phyloP scores from a whole-genome alignment of 257 asterid genomes.

The Scutellaria minor region DNA sequence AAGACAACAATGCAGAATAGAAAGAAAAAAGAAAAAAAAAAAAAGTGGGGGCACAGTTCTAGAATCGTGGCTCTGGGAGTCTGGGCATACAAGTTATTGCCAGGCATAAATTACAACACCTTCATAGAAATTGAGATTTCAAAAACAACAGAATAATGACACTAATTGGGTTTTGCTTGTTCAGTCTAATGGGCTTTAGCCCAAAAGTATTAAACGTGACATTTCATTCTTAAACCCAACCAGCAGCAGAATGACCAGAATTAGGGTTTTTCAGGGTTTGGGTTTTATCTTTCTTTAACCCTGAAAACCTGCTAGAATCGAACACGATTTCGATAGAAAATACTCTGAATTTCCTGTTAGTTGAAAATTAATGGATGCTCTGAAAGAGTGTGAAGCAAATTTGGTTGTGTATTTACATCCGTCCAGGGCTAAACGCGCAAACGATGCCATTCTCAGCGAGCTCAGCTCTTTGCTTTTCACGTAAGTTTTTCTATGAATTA shows the following conservation, averaged over 20 bases:
- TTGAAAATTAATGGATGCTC: slow-evolving; percentile 58
- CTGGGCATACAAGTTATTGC: no score
- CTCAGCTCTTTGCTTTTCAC: slow-evolving; percentile 79
- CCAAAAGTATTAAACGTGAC: no score
- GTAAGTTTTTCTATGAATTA: slow-evolving; percentile 37
- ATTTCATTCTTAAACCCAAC: background rate
- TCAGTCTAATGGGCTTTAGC: no score
- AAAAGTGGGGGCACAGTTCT: no score
- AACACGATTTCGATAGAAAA: background rate
- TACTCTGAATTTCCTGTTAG: background rate
- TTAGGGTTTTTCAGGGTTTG: slow-evolving; percentile 25
- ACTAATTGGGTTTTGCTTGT: no score
- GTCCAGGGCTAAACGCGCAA: slow-evolving; percentile 51
- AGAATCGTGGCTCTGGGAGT: no score
- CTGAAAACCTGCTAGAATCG: slow-evolving; percentile 8
- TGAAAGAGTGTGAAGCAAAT: slow-evolving; percentile 59
- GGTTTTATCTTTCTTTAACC: slow-evolving; percentile 13
- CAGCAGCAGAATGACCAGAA: background rate
- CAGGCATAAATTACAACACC: no score
- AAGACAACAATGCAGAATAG: no score
- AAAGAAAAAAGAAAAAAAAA: no score
- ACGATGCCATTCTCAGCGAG: slow-evolving; percentile 61
- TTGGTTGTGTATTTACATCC: slow-evolving; percentile 69
- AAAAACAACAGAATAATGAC: no score
- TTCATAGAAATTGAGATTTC: no score